Base-by-base conservation (phyloP, 768 basidiomycete genomes). In the Obba rivulosa region DNA sequence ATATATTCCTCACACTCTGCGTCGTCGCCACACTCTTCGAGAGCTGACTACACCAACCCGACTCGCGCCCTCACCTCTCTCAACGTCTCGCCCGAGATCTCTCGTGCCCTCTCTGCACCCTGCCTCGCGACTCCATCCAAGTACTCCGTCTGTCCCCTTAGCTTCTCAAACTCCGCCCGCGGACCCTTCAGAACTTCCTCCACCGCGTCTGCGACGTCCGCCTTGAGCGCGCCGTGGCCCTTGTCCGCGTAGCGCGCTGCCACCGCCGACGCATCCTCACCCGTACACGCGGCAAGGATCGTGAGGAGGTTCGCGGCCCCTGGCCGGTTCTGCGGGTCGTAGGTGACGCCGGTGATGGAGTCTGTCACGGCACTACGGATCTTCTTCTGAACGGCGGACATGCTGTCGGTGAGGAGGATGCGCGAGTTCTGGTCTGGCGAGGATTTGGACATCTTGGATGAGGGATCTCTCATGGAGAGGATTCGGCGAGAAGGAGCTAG, bases 391-490 rank as follows among this genome's bases (percentile, higher is more conserved):
- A n/a, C n/a, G n/a, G n/a, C n/a, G 21, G 73, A 56, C 9, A 77
- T 63, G 0, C 78, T 66, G 62, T 97, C 94, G 21, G 87, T 94
- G 34, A 98, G 74, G 47, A 91, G 76, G 60, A 97, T 92, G 21
- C 93, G 85, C 0, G 92, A 94, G 14, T 79, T 66, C 1, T 79
- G 50, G 61, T 90, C 82, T 0, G 83, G 85, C 0, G 91, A 77
- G 0, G 94, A 97, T 65, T 97, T 97, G 31, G 94, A 96, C 93
- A 98, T 98, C 64, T 97, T 98, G 3, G 83, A 77, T 0, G 74
- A 70, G 1, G 92, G 89, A 62, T 93, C 87, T 49, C 81, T 83
- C 16, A 98, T 81, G 2, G 92, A 94, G 21, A 95, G 78, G 16
- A 97, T 75, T 7, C 93, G 81, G 62, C 80, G 83, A 8, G 87